Conservation (phyloP, 805 yeast genomes). For the Jamesozyma rosinii region DNA sequence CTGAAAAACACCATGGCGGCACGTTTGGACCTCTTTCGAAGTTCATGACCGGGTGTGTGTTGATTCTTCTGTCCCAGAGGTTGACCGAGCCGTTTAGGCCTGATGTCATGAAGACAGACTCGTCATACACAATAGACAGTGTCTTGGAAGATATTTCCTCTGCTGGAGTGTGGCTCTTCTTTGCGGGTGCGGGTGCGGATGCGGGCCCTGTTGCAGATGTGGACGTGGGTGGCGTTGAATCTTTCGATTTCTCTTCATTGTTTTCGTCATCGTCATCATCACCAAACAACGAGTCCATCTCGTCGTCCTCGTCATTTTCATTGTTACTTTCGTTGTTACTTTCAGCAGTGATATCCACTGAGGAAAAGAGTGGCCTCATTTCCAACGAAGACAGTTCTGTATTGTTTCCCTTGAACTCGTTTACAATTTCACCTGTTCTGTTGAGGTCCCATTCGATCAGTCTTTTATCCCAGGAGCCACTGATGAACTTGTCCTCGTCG, state of each 20-base stretch:
- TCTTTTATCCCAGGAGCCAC: conserved; percentile 87
- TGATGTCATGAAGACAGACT: conserved; percentile 62
- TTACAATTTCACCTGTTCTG: conserved; percentile 49
- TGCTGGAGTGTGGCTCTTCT: conserved; percentile 1
- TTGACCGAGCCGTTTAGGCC: conserved; percentile 74
- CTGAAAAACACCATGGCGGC: conserved; percentile 92
- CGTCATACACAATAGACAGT: conserved; percentile 28
- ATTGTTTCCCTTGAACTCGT: conserved; percentile 45
- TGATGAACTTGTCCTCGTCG: conserved; percentile 53
- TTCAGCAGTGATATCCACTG: conserved; percentile 33
- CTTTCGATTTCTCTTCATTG: conserved; percentile 9
- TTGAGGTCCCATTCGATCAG: conserved; percentile 74
- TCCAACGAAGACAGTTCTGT: conserved; percentile 77
- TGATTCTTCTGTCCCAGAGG: conserved; percentile 70
- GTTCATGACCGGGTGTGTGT: conserved; percentile 35
- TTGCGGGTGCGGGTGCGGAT: not conserved
- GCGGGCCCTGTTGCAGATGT: too few species aligned
- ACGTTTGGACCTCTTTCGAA: conserved; percentile 50
- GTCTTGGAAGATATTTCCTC: conserved; percentile 23
- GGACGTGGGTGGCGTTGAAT: not conserved
- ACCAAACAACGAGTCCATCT: conserved; percentile 47
- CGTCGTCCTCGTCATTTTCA: conserved; percentile 26
- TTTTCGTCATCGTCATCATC: conserved; percentile 47
- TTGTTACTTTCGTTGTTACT: conserved; percentile 28
- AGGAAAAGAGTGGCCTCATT: conserved; percentile 51